Conservation (phyloP, 768 basidiomycete genomes). For the Dioszegia aurantiaca region DNA sequence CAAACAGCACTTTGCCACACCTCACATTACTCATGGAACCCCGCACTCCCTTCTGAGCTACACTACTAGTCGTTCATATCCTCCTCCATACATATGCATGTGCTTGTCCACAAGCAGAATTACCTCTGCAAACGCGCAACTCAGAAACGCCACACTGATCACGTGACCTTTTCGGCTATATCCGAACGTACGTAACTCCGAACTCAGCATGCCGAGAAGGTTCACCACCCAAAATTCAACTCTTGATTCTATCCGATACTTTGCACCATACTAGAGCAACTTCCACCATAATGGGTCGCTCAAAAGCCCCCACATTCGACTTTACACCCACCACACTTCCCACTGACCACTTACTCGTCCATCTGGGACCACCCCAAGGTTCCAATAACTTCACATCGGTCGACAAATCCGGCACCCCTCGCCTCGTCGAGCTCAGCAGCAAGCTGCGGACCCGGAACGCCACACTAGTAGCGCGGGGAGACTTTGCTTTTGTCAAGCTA, state of each 20-base stretch:
- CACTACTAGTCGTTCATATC: no score
- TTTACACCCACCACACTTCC: slow-evolving; percentile 29
- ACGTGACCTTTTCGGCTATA: no score
- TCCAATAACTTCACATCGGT: slow-evolving; percentile 31
- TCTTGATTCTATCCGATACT: not conserved
- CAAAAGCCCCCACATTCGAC: slow-evolving; percentile 12
- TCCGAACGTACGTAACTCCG: no score
- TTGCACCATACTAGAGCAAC: not conserved
- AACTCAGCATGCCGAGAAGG: no score
- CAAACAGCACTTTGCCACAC: no score
- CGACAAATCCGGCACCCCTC: slow-evolving; percentile 23
- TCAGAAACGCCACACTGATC: no score
- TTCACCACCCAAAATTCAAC: not conserved
- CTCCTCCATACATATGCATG: no score
- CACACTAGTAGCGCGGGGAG: slow-evolving; percentile 17
- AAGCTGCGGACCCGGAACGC: slow-evolving; percentile 10
- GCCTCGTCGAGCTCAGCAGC: slow-evolving; percentile 32
- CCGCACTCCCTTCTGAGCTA: no score
- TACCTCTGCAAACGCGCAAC: no score
- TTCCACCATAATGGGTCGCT: slow-evolving; percentile 6
- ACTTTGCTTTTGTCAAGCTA: slow-evolving; percentile 31
- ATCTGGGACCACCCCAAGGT: slow-evolving; percentile 30
- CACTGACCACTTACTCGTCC: slow-evolving; percentile 24
- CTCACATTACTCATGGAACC: no score
- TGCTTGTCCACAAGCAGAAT: no score